A percentile compares a stretch with the other conserved stretches of the same genome.
Conservation (phyloP, 2,329 filamentous ascomycete species). For the Chrysoporthe puriensis region DNA sequence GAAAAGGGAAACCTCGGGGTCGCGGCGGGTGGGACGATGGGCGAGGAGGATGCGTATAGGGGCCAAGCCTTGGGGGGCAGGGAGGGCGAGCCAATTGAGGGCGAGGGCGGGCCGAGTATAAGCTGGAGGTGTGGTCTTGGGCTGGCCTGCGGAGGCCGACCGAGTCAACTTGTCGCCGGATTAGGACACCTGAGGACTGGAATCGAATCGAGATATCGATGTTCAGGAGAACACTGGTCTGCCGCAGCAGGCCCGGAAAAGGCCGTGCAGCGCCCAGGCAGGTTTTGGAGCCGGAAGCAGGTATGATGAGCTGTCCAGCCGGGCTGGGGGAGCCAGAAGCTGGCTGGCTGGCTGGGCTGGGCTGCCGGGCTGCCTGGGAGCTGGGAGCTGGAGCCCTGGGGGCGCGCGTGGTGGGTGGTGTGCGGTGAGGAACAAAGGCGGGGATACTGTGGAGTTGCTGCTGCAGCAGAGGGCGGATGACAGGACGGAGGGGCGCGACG, state of each 20-base stretch:
- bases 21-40: conserved; percentile 4
- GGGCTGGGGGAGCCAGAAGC: not conserved
- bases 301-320: conserved; percentile 10
- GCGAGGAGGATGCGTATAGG: not conserved
- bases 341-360: not conserved
- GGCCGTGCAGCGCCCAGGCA: not conserved
- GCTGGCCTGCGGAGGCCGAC: conserved; percentile 15
- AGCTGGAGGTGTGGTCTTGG: not conserved
- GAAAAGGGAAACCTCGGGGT: not conserved
- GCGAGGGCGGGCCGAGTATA: conserved; percentile 2
- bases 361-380: not conserved
- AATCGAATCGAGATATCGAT: conserved; percentile 18
- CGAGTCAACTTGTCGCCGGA: conserved; percentile 23
- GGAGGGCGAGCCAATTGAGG: not conserved
- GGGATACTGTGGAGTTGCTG: conserved; percentile 5
- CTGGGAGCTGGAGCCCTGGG: not conserved
- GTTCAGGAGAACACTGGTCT: conserved; percentile 17
- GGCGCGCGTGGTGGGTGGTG: conserved; percentile 1
- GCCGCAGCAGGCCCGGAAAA: not conserved
- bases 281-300: not conserved
- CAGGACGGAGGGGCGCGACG: conserved; percentile 3
- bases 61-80: not conserved
- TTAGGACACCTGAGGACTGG: conserved; percentile 12
- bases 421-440: conserved; percentile 8
- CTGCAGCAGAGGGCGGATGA: not conserved